phyloP scores from a whole-genome alignment of 768 basidiomycete genomes.

The Leccinellum luteum region DNA sequence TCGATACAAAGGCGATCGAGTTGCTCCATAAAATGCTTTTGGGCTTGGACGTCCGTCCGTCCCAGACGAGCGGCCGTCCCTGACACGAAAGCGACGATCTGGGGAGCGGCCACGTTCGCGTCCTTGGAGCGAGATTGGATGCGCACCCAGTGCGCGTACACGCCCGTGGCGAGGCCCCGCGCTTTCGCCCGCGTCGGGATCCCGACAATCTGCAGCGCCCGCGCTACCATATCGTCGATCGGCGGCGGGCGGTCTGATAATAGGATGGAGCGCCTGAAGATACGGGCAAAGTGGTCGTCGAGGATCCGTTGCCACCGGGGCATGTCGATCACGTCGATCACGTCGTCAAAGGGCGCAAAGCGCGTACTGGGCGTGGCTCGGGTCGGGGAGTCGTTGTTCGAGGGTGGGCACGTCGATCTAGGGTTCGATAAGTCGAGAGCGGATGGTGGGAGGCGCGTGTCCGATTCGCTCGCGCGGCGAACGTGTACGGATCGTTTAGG shows the following conservation, averaged over 20 bases:
- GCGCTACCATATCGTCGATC: slow-evolving; percentile 9
- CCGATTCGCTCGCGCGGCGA: not conserved
- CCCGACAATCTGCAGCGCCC: slow-evolving; percentile 10
- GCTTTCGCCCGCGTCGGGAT: slow-evolving; percentile 10
- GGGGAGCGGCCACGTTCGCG: not conserved
- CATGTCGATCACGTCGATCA: not conserved
- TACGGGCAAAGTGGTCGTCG: slow-evolving; percentile 10
- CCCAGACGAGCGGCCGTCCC: slow-evolving; percentile 7
- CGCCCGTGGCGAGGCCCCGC: slow-evolving; percentile 6
- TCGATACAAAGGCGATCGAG: slow-evolving; percentile 9
- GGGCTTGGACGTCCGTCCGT: slow-evolving; percentile 1
- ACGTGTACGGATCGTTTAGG: not conserved
- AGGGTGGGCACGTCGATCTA: not conserved
- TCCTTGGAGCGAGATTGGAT: slow-evolving; percentile 14
- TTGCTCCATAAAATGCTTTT: slow-evolving; percentile 11
- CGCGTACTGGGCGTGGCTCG: not conserved
- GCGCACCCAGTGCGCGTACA: slow-evolving; percentile 16
- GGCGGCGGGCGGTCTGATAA: not conserved
- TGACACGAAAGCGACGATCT: slow-evolving; percentile 10
- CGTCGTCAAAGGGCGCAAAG: slow-evolving; percentile 13
- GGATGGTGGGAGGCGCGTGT: not conserved
- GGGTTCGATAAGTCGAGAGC: not conserved
- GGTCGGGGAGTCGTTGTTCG: not conserved
- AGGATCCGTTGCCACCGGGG: slow-evolving; percentile 15
- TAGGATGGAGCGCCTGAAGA: slow-evolving; percentile 12